phyloP scores from a whole-genome alignment of 345 rosid genomes.

The Corchorus capsularis region DNA sequence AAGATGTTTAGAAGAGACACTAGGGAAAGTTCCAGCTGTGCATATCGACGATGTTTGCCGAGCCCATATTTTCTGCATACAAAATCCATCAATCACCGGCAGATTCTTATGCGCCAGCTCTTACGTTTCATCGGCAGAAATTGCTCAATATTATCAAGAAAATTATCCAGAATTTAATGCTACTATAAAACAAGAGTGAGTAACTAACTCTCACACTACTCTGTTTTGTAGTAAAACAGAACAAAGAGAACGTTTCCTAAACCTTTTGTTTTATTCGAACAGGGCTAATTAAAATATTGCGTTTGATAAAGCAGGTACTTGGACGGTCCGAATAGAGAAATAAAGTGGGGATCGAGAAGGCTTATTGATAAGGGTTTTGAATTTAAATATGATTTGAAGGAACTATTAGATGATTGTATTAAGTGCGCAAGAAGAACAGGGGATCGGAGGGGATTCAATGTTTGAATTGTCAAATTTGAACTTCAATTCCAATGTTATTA shows the following conservation, averaged over 20 bases:
- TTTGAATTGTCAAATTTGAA: not conserved
- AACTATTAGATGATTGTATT: conserved; percentile 31
- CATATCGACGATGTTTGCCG: conserved; percentile 50
- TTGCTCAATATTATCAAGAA: conserved; percentile 19
- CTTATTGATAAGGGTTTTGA: conserved; percentile 35
- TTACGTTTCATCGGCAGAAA: conserved; percentile 19
- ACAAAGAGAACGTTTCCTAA: not conserved
- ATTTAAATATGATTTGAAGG: conserved; percentile 28
- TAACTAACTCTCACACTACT: not conserved
- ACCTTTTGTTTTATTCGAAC: too few relatives aligned
- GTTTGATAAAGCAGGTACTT: conserved; percentile 31
- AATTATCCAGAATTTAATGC: conserved; percentile 24
- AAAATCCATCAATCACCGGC: conserved; percentile 35
- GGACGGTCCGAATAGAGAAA: conserved; percentile 16
- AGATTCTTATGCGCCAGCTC: conserved; percentile 26
- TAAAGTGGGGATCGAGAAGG: conserved; percentile 27
- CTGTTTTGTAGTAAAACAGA: not conserved
- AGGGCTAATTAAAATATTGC: not conserved
- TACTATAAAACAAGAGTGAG: conserved; percentile 23
- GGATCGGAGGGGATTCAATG: conserved; percentile 12
- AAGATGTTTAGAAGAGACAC: conserved; percentile 31
- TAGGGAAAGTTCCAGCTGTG: conserved; percentile 46
- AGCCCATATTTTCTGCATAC: conserved; percentile 42
- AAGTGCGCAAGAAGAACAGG: conserved; percentile 21
- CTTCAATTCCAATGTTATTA: too few relatives aligned